phyloP scores from a whole-genome alignment of 805 yeast species.

The Wickerhamomyces kurtzmanii region DNA sequence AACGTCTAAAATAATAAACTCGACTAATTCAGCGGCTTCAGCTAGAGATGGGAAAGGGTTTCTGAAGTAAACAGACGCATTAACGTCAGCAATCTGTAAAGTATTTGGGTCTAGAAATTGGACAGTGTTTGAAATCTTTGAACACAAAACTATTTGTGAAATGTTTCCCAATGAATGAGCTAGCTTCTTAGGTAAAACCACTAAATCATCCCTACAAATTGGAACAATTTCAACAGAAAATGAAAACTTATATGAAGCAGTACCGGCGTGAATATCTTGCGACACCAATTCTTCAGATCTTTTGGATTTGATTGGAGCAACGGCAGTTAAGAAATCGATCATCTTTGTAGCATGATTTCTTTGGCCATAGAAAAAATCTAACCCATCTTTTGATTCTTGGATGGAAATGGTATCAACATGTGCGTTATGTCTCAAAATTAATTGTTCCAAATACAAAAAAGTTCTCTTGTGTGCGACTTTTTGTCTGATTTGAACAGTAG shows the following conservation, averaged over 20 bases:
- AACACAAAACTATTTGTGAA: conserved; percentile 73
- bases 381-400: conserved; percentile 87
- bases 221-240: conserved; percentile 93
- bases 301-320: conserved; percentile 75
- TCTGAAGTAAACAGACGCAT: conserved; percentile 72
- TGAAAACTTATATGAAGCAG: conserved; percentile 81
- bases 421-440: conserved; percentile 86
- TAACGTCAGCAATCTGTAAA: conserved; percentile 66
- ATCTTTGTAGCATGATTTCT: conserved; percentile 89
- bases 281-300: conserved; percentile 88
- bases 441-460: conserved; percentile 88
- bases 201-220: conserved; percentile 92
- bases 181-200: conserved; percentile 78
- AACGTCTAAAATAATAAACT: conserved; percentile 85
- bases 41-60: conserved; percentile 69
- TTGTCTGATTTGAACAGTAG: conserved; percentile 95
- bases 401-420: conserved; percentile 91
- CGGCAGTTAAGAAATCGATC: conserved; percentile 81
- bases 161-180: conserved; percentile 81
- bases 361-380: conserved; percentile 86
- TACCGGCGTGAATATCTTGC: conserved; percentile 86
- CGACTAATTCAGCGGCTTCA: conserved; percentile 67
- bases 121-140: conserved; percentile 69
- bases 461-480: conserved; percentile 96
- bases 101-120: conserved; percentile 85